Conservation (phyloP, 495 filamentous ascomycete genomes). For the Penicillium riverlandense region DNA sequence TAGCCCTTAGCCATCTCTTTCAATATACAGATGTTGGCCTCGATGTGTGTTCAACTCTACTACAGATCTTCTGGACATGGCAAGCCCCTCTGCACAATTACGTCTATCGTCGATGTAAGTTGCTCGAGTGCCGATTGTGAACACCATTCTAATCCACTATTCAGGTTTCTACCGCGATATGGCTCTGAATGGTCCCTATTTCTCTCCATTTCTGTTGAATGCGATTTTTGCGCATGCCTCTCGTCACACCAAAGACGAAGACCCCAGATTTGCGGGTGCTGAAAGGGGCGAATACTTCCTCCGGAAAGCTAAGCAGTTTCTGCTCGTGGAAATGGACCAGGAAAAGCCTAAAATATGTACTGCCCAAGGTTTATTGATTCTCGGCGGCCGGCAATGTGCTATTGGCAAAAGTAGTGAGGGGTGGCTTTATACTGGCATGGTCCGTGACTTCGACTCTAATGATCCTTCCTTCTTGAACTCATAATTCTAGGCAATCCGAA, state of each 20-base stretch:
- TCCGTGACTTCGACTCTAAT: background rate
- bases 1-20: background rate
- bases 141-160: background rate
- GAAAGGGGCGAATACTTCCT: constrained; percentile 3
- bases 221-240: constrained; percentile 7
- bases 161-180: constrained; percentile 8
- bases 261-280: background rate
- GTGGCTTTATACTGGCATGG: constrained; percentile 11
- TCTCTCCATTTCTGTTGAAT: constrained; percentile 5
- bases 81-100: constrained; percentile 7
- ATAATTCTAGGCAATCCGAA: constrained; percentile 1
- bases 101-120: constrained; percentile 7
- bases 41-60: background rate
- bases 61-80: constrained; percentile 9
- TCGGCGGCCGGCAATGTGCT: constrained; percentile 6
- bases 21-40: constrained; percentile 3
- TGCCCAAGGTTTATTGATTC: constrained; percentile 4
- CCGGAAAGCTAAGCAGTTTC: constrained; percentile 1
- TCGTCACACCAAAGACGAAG: constrained; percentile 6
- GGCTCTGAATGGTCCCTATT: constrained; percentile 5
- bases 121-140: background rate
- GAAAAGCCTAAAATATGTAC: constrained; percentile 5
- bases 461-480: background rate
- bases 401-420: constrained; percentile 9
- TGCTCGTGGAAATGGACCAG: constrained; percentile 4